These are phyloP conservation scores for Cryphonectria japonica DNA, from an alignment of 2,329 filamentous ascomycete species.

Conservation along the genomic window DNA sequence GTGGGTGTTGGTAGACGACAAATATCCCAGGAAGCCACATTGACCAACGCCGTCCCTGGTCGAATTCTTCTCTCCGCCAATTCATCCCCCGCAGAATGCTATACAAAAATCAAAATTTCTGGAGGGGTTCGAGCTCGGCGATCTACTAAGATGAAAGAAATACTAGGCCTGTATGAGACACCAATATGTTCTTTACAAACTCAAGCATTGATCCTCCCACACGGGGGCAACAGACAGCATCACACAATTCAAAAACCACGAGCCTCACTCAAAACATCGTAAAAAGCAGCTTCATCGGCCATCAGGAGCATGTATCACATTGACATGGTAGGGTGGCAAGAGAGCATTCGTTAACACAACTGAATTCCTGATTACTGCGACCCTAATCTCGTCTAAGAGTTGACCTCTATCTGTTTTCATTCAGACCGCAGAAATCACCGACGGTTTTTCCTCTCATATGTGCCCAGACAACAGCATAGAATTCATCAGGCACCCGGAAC, in stretches of 20 bases:
- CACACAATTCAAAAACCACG: background rate
- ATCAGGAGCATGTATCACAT: background rate
- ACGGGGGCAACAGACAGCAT: too few species aligned
- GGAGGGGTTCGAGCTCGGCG: too few species aligned
- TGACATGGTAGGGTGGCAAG: background rate
- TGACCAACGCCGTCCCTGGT: background rate
- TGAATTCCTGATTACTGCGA: conserved; percentile 31
- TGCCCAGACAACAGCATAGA: conserved; percentile 37
- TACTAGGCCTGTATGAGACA: too few species aligned
- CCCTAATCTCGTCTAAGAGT: conserved; percentile 38
- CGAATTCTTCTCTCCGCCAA: background rate
- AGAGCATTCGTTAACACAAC: conserved; percentile 16
- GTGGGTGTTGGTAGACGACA: background rate
- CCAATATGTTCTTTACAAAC: too few species aligned
- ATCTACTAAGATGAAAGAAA: too few species aligned
- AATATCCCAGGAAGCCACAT: background rate
- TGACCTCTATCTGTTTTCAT: conserved; percentile 41
- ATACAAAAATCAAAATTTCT: too few species aligned
- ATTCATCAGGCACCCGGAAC: conserved; percentile 32
- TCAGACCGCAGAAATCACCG: conserved; percentile 37
- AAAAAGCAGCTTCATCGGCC: background rate
- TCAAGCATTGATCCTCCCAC: too few species aligned
- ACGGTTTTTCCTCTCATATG: conserved; percentile 38
- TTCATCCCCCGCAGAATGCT: background rate
- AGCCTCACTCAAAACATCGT: background rate